Evolutionary conservation across 129 eudicot species (phyloP).

Genomic region (Arctium lappa): DNA sequence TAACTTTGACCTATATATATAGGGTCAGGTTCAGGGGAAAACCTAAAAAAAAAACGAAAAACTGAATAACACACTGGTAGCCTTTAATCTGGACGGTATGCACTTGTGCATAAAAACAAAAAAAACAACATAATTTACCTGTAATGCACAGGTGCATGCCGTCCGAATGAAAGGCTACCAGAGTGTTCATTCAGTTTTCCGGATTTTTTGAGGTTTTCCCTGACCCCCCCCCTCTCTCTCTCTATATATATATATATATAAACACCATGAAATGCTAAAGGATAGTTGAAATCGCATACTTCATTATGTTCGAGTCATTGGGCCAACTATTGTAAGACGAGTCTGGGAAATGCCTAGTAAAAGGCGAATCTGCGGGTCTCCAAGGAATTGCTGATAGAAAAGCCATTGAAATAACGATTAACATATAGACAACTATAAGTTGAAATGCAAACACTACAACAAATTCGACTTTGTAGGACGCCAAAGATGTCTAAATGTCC

Average conservation of each 20-base stretch:
- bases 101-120: too few relatives aligned
- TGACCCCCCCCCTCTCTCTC: not conserved
- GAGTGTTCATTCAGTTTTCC: too few relatives aligned
- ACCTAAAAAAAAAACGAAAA: too few relatives aligned
- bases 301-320: slow-evolving; percentile 35
- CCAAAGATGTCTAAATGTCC: not conserved
- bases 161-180: too few relatives aligned
- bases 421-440: not conserved
- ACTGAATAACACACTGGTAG: too few relatives aligned
- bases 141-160: too few relatives aligned
- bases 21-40: too few relatives aligned
- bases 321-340: slow-evolving; percentile 24
- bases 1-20: too few relatives aligned
- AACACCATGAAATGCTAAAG: not conserved
- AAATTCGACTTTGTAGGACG: not conserved
- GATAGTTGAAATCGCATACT: slow-evolving; percentile 39
- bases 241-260: too few relatives aligned
- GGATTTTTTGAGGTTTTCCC: not conserved
- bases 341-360: not conserved
- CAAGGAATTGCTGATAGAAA: slow-evolving; percentile 35
- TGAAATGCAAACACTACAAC: not conserved
- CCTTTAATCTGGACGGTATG: too few relatives aligned
- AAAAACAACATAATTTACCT: too few relatives aligned
- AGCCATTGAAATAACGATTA: not conserved
- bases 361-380: slow-evolving; percentile 34